Evolutionary conservation across 768 basidiomycete genomes (phyloP).

Genomic region (Antrodiella citrinella): DNA sequence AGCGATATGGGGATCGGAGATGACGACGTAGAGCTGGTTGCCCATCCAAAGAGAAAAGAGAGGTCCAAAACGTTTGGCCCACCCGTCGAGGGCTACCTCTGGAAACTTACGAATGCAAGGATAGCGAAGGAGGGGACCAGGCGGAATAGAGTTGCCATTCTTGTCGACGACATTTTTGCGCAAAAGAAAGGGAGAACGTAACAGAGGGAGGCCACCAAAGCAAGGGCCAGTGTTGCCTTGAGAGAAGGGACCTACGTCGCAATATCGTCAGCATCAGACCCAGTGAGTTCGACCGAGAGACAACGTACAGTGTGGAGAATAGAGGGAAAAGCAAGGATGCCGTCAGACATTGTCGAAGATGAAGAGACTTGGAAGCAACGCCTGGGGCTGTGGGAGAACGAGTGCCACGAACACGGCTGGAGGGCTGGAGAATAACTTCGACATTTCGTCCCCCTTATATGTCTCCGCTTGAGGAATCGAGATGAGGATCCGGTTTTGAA

Average conservation of each 20-base stretch:
- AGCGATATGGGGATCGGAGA: constrained; percentile 36
- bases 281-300: too few species aligned
- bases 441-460: neutral
- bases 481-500: neutral
- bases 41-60: constrained; percentile 40
- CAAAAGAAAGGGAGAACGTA: constrained; percentile 11
- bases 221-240: neutral
- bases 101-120: constrained; percentile 34
- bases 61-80: constrained; percentile 36
- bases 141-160: constrained; percentile 17
- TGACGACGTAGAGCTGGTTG: constrained; percentile 37
- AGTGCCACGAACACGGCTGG: neutral
- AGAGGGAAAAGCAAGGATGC: neutral
- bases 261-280: neutral
- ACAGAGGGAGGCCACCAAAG: neutral
- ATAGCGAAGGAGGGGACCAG: constrained; percentile 20
- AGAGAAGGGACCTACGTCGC: neutral
- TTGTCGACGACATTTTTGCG: constrained; percentile 16
- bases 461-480: neutral
- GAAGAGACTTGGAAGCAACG: neutral
- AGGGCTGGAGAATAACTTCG: neutral
- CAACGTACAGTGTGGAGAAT: neutral
- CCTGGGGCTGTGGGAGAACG: neutral
- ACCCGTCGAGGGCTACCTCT: constrained; percentile 33
- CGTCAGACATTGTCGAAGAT: neutral